These are phyloP conservation scores for Globisporangium alternatum DNA, from an alignment of 352 stramenopile species.

Conservation along the genomic window DNA sequence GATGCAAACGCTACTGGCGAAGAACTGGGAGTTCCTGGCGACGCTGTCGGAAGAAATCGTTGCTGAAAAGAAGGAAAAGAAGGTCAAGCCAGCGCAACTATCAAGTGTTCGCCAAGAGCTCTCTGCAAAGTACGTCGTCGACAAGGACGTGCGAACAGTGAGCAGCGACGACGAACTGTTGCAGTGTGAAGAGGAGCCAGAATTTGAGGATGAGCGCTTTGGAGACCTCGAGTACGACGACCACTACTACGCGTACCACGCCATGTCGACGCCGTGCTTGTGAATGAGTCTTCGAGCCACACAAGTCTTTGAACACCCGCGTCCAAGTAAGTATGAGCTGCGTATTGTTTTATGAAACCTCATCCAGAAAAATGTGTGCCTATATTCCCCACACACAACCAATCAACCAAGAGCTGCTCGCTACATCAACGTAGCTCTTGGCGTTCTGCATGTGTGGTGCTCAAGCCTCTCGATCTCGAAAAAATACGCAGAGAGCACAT, in stretches of 20 bases:
- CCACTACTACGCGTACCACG: constrained; percentile 19
- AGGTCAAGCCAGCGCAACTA: background rate
- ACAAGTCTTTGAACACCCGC: background rate
- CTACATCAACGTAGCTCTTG: background rate
- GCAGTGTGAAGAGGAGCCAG: constrained; percentile 6
- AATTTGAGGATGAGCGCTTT: constrained; percentile 16
- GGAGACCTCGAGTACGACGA: constrained; percentile 18
- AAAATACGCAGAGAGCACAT: background rate
- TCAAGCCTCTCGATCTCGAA: background rate
- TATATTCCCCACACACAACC: background rate
- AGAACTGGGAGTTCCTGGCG: constrained; percentile 19
- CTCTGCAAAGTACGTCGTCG: background rate
- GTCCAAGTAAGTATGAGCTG: constrained; percentile 11
- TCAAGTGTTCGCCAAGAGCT: background rate
- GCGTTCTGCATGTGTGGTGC: background rate
- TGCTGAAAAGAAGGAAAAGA: constrained; percentile 4
- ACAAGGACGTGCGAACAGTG: background rate
- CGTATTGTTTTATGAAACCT: constrained; percentile 1
- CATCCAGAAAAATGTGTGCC: background rate
- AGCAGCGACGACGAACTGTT: constrained; percentile 8
- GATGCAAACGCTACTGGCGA: constrained; percentile 11
- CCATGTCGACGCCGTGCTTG: constrained; percentile 17
- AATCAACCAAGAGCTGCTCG: background rate
- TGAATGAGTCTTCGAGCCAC: background rate
- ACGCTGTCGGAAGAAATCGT: constrained; percentile 12